phyloP scores from a whole-genome alignment of 345 rosid species.

The Erodium maritimum region DNA sequence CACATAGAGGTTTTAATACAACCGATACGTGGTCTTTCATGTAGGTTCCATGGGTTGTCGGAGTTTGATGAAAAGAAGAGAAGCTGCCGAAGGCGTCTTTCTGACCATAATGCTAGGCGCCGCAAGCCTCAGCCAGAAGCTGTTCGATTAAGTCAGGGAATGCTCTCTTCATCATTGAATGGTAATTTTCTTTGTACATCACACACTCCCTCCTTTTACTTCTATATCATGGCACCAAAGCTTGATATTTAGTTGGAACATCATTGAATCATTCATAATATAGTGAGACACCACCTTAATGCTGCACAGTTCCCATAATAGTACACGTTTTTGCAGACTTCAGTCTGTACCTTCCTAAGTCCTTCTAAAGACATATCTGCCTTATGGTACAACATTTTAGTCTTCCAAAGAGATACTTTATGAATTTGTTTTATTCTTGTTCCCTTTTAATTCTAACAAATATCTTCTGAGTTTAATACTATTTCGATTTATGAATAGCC shows the following conservation, averaged over 20 bases:
- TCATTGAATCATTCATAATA: neutral
- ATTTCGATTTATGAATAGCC: too few species aligned
- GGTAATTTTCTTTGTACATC: slow-evolving; percentile 20
- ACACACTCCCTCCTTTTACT: neutral
- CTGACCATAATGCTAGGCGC: slow-evolving; percentile 95
- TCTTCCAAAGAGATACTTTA: too few species aligned
- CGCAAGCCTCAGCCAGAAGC: slow-evolving; percentile 74
- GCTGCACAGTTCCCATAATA: neutral
- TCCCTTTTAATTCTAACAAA: too few species aligned
- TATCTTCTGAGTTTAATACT: too few species aligned
- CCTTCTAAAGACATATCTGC: neutral
- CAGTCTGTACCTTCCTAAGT: neutral
- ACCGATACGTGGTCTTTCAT: slow-evolving; percentile 6
- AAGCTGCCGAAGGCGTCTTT: slow-evolving; percentile 84
- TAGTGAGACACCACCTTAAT: neutral
- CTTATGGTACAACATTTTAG: neutral
- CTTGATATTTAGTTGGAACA: neutral
- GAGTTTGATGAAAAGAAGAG: slow-evolving; percentile 93
- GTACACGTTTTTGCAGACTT: neutral
- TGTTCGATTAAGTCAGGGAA: slow-evolving; percentile 31
- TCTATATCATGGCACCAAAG: neutral
- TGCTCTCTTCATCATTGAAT: slow-evolving; percentile 28
- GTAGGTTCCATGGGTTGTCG: slow-evolving; percentile 73
- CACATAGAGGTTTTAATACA: neutral
- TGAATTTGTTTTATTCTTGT: too few species aligned